Evolutionary conservation across 148 eudicot species (phyloP), one percentile per base, ranked within the genome.

Genomic region (Fagopyrum tataricum): DNA sequence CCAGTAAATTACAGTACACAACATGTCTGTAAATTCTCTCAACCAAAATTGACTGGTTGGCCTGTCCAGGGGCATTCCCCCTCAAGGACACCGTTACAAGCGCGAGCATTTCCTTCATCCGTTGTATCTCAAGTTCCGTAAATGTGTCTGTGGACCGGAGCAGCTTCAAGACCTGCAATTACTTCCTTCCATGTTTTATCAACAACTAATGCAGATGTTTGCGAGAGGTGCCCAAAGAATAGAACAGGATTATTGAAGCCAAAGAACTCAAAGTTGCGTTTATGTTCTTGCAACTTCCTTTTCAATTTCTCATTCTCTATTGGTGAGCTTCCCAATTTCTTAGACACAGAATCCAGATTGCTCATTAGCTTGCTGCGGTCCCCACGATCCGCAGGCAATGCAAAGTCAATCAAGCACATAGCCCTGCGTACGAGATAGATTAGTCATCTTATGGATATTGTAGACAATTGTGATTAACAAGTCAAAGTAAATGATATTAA

Each of bases 141-240:
- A 69, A 95, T 81, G 76, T 95, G 97, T 86, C 85, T 84, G 88
- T 91, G 97, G 74, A 95, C 86, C 43, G 99, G 99, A 70, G 77
- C 80, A 44, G 87, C 76, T 24, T 88, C 92, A 6, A 95, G 87
- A 61, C 78, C 77, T 78, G 85, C 86, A 51, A 90, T 86, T 39
- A 92, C 97, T 77, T 88, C 83, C 82, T 81, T 73, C 99, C 99
- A 92, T 13, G 97, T 92, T 75, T 90, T 95, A 83, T 95, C 93
- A 76, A 95, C 79, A 64, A 95, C 77, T 81, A 92, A 51, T 41
- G 87, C 71, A 58, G 96, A 86, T 53, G 78, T 87, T 86, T 83
- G 85, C n/a, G 97, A 87, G 77, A 90, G 81, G 67, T 90, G 96
- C 26, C 96, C 91, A 49, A 88, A 89, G 78, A 88, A 91, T 80